A percentile compares a stretch with the other conserved stretches of the same genome.
Conservation (phyloP, 257 asterid genomes). For the Eustoma russellianum region DNA sequence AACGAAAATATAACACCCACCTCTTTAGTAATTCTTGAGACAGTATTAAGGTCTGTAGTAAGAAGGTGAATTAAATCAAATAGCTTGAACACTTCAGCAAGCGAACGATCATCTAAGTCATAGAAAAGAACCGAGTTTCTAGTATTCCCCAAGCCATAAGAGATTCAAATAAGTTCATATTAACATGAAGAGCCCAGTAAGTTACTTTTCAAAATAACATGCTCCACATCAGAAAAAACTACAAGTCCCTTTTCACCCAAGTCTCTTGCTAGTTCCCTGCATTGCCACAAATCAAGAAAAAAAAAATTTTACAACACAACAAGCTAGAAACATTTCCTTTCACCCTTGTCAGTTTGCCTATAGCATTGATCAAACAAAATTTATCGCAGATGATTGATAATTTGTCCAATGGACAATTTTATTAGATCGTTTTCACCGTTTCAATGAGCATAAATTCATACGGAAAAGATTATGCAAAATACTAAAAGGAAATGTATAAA, state of each 20-base stretch:
- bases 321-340: background rate
- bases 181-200: background rate
- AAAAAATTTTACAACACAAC: background rate
- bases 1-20: constrained; percentile 17
- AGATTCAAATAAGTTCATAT: background rate
- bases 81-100: constrained; percentile 78
- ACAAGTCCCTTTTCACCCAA: constrained; percentile 53
- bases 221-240: constrained; percentile 60
- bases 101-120: constrained; percentile 66
- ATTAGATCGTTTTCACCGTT: too few relatives aligned
- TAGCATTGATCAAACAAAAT: too few relatives aligned
- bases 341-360: background rate
- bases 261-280: constrained; percentile 84
- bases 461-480: too few relatives aligned
- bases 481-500: too few relatives aligned
- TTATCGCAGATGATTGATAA: too few relatives aligned
- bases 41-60: constrained; percentile 77
- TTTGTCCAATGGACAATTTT: too few relatives aligned
- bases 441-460: too few relatives aligned
- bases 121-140: constrained; percentile 12
- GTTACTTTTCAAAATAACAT: constrained; percentile 61
- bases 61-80: constrained; percentile 80
- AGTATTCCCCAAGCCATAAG: background rate
- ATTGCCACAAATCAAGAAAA: background rate
- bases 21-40: constrained; percentile 84